A percentile compares a stretch with the other conserved stretches of the same genome.
These are phyloP conservation scores for Neurospora tetraspora DNA, from an alignment of 495 filamentous ascomycete species.

Conservation along the genomic window DNA sequence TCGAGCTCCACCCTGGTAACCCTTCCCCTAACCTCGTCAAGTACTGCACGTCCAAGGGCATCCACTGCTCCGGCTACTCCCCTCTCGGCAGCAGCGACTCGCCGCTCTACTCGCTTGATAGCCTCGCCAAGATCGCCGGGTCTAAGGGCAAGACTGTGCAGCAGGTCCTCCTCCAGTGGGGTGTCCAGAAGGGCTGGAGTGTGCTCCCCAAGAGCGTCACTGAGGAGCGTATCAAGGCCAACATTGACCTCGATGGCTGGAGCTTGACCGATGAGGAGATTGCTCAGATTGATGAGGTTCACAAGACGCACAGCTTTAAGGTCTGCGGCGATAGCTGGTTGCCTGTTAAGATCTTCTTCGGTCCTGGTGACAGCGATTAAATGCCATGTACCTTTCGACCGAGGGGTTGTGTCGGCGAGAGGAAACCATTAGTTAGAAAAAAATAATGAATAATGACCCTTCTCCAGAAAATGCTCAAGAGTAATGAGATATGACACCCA, in stretches of 20 bases:
- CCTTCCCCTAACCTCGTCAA: constrained; percentile 70
- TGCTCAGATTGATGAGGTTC: constrained; percentile 49
- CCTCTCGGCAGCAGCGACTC: constrained; percentile 50
- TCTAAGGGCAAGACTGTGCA: constrained; percentile 56
- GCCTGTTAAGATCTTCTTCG: constrained; percentile 76
- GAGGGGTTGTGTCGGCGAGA: neutral
- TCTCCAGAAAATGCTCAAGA: neutral
- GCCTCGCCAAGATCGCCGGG: constrained; percentile 49
- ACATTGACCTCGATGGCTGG: constrained; percentile 55
- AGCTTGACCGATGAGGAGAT: constrained; percentile 55
- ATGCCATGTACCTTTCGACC: neutral
- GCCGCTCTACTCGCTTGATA: constrained; percentile 50
- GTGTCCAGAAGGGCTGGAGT: constrained; percentile 60
- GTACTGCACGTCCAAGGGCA: constrained; percentile 57
- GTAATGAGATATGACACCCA: neutral
- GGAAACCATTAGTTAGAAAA: neutral
- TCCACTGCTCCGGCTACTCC: constrained; percentile 59
- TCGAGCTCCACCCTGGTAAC: constrained; percentile 81
- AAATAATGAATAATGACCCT: neutral
- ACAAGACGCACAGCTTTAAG: constrained; percentile 53
- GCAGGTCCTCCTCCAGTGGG: constrained; percentile 58
- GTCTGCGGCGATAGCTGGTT: constrained; percentile 61
- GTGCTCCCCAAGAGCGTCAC: constrained; percentile 64
- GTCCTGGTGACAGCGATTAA: constrained; percentile 60
- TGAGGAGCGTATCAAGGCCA: constrained; percentile 51